Percentiles rank a stretch among this genome's conserved stretches.
Evolutionary conservation across 495 filamentous ascomycete species (phyloP).

Genomic region (Melanomma pulvis-pyrius): DNA sequence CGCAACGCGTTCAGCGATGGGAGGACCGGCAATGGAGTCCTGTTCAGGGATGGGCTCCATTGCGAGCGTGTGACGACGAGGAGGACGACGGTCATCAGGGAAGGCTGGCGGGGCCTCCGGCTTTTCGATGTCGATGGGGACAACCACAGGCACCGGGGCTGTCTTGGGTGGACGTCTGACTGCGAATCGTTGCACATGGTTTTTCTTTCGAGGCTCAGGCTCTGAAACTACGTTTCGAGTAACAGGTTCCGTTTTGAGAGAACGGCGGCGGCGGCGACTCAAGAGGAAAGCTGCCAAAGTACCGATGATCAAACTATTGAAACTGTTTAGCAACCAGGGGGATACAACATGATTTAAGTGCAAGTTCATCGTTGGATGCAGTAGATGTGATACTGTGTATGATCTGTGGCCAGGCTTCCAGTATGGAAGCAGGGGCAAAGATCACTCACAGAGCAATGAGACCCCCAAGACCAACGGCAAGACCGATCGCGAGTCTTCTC

Average conservation of each 20-base stretch:
- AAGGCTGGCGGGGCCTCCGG: not conserved
- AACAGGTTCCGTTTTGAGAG: not conserved
- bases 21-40: no score
- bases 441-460: not conserved
- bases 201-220: not conserved
- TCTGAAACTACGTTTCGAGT: not conserved
- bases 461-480: not conserved
- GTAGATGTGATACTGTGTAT: not conserved
- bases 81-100: not conserved
- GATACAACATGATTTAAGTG: not conserved
- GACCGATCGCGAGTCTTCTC: no score
- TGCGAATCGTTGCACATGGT: not conserved
- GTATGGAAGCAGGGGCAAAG: not conserved
- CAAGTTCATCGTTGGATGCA: not conserved
- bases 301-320: not conserved
- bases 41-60: constrained; percentile 4
- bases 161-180: not conserved
- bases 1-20: no score
- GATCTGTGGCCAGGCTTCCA: not conserved
- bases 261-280: not conserved
- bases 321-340: not conserved
- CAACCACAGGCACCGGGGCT: not conserved
- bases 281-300: not conserved
- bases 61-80: not conserved
- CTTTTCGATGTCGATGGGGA: not conserved